Evolutionary conservation across 805 yeast species (phyloP).

Genomic region (Metschnikowia shivogae): DNA sequence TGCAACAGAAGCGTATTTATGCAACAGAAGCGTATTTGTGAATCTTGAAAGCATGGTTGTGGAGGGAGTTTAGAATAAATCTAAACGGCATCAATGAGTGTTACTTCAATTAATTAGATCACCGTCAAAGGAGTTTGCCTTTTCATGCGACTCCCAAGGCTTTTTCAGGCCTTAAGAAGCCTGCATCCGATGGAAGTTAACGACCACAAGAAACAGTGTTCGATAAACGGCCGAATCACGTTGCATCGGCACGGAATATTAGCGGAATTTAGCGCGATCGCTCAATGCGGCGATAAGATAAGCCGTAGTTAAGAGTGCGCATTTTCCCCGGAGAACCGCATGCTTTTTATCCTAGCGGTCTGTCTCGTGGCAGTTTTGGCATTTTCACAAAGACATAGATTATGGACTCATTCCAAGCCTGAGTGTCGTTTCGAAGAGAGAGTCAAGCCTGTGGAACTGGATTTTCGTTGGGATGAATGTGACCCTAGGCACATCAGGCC

Average conservation of each 20-base stretch:
- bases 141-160: too few relatives aligned
- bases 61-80: too few relatives aligned
- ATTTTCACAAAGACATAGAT: background rate
- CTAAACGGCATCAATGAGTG: too few relatives aligned
- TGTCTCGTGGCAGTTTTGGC: background rate
- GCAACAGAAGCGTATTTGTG: too few relatives aligned
- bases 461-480: slow-evolving; percentile 37
- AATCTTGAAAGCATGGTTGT: too few relatives aligned
- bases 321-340: background rate
- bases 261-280: slow-evolving; percentile 2
- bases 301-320: background rate
- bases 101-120: too few relatives aligned
- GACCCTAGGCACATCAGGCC: slow-evolving; percentile 38
- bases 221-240: too few relatives aligned
- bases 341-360: background rate
- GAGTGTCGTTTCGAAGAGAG: background rate
- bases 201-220: too few relatives aligned
- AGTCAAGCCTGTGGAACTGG: slow-evolving; percentile 8
- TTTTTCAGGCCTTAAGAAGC: too few relatives aligned
- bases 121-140: too few relatives aligned
- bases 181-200: too few relatives aligned
- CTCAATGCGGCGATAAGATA: slow-evolving; percentile 1
- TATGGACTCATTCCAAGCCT: background rate
- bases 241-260: background rate
- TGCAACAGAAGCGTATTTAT: too few relatives aligned